phyloP scores from a whole-genome alignment of 1,139 yeast genomes.

The Pichia sp. region DNA sequence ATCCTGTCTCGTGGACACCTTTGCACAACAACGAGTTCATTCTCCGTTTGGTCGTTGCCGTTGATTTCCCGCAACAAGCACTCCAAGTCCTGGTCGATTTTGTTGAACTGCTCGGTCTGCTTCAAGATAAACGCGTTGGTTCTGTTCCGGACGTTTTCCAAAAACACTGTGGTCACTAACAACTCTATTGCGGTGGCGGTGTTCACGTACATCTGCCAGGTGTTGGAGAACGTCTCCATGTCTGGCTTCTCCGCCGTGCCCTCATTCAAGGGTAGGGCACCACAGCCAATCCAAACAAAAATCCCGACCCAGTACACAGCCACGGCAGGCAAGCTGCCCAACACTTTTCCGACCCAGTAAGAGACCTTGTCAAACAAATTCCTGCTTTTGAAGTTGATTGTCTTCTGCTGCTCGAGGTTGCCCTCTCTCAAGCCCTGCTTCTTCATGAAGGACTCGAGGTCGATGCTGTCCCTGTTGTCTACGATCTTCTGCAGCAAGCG shows the following conservation, averaged over 20 bases:
- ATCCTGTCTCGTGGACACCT: slow-evolving; percentile 26
- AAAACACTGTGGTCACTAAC: slow-evolving; percentile 32
- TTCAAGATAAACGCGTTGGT: slow-evolving; percentile 31
- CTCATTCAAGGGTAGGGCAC: slow-evolving; percentile 28
- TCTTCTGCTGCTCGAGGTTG: background rate
- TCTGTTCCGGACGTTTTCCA: slow-evolving; percentile 37
- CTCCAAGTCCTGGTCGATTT: slow-evolving; percentile 33
- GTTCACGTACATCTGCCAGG: slow-evolving; percentile 39
- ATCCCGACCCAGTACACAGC: slow-evolving; percentile 37
- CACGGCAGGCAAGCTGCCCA: slow-evolving; percentile 34
- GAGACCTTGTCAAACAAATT: slow-evolving; percentile 33
- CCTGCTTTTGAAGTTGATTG: slow-evolving; percentile 6
- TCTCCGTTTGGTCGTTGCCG: slow-evolving; percentile 22
- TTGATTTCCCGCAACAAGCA: slow-evolving; percentile 26
- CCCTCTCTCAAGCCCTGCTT: background rate
- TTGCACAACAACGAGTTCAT: slow-evolving; percentile 26
- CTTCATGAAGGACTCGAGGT: background rate
- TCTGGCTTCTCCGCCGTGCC: slow-evolving; percentile 16
- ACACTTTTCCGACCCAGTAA: slow-evolving; percentile 20
- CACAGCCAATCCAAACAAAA: slow-evolving; percentile 36
- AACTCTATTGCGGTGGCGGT: slow-evolving; percentile 38
- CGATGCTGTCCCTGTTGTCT: slow-evolving; percentile 1
- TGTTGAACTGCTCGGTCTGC: slow-evolving; percentile 26
- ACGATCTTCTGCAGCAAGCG: slow-evolving; percentile 18
- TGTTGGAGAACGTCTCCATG: slow-evolving; percentile 29